Base-by-base conservation (phyloP, 345 rosid genomes). In the Xanthoceras sorbifolium region DNA sequence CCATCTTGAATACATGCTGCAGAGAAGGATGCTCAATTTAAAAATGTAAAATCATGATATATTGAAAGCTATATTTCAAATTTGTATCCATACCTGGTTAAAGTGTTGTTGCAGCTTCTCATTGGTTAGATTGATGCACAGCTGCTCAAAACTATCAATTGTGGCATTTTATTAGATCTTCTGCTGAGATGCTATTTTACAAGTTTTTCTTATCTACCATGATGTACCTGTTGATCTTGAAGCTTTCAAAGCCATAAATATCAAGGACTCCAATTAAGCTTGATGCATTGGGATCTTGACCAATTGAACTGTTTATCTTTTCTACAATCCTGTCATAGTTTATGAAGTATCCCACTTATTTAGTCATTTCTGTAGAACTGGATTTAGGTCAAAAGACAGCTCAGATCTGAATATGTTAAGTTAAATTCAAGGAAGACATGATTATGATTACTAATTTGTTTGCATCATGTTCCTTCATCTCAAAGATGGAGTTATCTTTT, bases 1-100 rank as follows among this genome's bases (percentile, higher is more conserved):
- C 92, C 97, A 92, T 90, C 81, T 92, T 87, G 78, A 92, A 90
- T 17, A 91, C 97, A 78, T 91, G 93, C 91, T 91, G 91, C 75
- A 74, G 63, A 74, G 70, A 79, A 48, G 77, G 60, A 46, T 11
- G 9, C 52, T 64, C 76, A 12, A 34, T 22, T 55, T 34, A 23
- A 32, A 36, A 36, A 57, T 14, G 14, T 25, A 63, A 18, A n/a
- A 20, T 44, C 31, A 28, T 46, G 28, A 15, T 57, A 11, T 61
- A 28, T 71, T 48, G 67, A 32, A 63, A 48, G 4, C 59, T 55
- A 23, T 70, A 44, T n/a, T 1, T 44, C 23, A 23, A 54, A 69
- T 67, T 72, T 71, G 65, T 15, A 12, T 70, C 59, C 69, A 17
- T 83, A 91, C 96, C 92, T 91, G 93, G 60, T 91, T 91, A 81